Base-by-base conservation (phyloP, 1,284 basidiomycete genomes). In the Cryptococcus sp. region DNA sequence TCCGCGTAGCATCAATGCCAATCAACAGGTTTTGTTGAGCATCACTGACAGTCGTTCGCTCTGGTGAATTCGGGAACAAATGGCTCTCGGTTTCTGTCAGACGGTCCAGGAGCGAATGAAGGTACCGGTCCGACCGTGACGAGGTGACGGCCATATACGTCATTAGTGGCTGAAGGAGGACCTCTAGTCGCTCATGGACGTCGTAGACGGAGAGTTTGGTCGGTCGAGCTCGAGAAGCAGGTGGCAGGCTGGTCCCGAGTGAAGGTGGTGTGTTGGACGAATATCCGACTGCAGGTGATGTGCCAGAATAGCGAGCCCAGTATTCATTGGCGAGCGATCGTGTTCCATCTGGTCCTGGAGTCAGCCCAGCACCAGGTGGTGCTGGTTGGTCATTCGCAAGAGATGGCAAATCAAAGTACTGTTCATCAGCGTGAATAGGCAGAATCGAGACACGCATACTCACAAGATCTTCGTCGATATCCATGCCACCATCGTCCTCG, bases 391-490 rank as follows among this genome's bases (percentile, higher is more conserved):
- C 41, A n/a, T 16, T 32, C 11, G 34, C 34, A 36, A 36, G 34
- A 10, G 10, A n/a, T 36, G n/a, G 34, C 11, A 10, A n/a, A 36
- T 10, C 34, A n/a, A n/a, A n/a, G n/a, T n/a, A n/a, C n/a, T n/a
- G n/a, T n/a, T n/a, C n/a, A n/a, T n/a, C n/a, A n/a, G n/a, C n/a
- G n/a, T n/a, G n/a, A n/a, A n/a, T n/a, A n/a, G n/a, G n/a, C n/a
- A n/a, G n/a, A n/a, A n/a, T n/a, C 32, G 32, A 34, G 9, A 9
- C 10, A 19, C 11, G 19, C 7, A 41, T 7, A 40, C 31, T 23
- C 14, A 42, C 37, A 10, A 49, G 19, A 21, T 42, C 48, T 11
- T 42, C 24, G 22, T 49, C 48, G 40, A 52, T 25, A 18, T 52
- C 45, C 50, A 52, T 52, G 7, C 25, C 45, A 28, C 22, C 48